Percentiles rank a stretch among this genome's conserved stretches.
Conservation (phyloP, 179 eudicot species). For the Carnegiea gigantea region DNA sequence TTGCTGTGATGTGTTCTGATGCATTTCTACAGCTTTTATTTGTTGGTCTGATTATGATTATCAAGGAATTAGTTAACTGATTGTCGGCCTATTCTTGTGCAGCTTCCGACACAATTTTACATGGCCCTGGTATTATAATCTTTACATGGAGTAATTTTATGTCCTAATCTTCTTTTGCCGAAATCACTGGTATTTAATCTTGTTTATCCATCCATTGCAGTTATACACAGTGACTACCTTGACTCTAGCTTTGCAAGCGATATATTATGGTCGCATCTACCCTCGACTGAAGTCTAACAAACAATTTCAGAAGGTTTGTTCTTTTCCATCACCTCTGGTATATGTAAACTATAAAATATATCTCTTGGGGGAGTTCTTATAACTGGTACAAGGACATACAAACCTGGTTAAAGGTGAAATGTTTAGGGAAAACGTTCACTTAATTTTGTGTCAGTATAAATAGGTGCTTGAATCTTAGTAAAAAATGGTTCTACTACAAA, state of each 20-base stretch:
- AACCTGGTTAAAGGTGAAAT: background rate
- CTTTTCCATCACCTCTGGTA: slow-evolving; percentile 9
- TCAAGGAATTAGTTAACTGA: slow-evolving; percentile 9
- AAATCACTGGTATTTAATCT: background rate
- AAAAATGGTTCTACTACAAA: background rate
- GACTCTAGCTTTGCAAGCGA: slow-evolving; percentile 53
- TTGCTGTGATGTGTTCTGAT: background rate
- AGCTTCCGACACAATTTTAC: slow-evolving; percentile 82
- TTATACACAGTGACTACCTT: slow-evolving; percentile 55
- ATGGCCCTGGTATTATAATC: slow-evolving; percentile 58
- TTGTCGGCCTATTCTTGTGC: slow-evolving; percentile 28
- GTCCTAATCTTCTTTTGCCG: background rate
- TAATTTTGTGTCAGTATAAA: background rate
- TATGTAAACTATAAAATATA: background rate
- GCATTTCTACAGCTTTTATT: background rate
- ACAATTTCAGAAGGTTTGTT: slow-evolving; percentile 44
- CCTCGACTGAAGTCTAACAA: slow-evolving; percentile 45
- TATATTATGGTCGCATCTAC: slow-evolving; percentile 58
- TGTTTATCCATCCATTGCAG: slow-evolving; percentile 24
- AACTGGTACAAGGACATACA: background rate
- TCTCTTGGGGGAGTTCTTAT: background rate
- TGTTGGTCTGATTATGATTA: background rate
- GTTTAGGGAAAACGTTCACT: no score
- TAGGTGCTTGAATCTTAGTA: background rate
- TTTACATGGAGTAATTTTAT: background rate